A percentile compares a stretch with the other conserved stretches of the same genome.
phyloP scores from a whole-genome alignment of 768 basidiomycete species.

The Trametes cingulata region DNA sequence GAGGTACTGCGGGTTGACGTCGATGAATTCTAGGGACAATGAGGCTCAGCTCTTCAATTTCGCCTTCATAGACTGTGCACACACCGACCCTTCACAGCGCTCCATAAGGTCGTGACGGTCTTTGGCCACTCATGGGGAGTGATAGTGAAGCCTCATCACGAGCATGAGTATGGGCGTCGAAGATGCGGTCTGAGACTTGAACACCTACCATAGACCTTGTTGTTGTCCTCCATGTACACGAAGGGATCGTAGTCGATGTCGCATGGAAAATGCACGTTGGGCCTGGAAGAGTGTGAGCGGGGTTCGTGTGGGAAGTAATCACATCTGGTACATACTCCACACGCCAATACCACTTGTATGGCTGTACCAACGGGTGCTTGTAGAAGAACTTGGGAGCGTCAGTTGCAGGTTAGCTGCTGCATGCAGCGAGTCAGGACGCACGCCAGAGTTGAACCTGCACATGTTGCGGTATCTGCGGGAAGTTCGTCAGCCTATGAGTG shows the following conservation, averaged over 20 bases:
- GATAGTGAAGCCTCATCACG: conserved; percentile 54
- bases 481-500: not conserved
- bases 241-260: conserved; percentile 67
- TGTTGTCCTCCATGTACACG: conserved; percentile 63
- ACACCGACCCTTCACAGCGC: conserved; percentile 49
- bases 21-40: conserved; percentile 56
- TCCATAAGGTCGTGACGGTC: conserved; percentile 68
- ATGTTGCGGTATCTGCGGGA: conserved; percentile 65
- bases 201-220: conserved; percentile 61
- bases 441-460: conserved; percentile 76
- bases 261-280: conserved; percentile 73
- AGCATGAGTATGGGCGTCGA: not conserved
- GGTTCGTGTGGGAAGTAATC: not conserved
- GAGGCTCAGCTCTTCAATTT: not conserved
- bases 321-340: conserved; percentile 52
- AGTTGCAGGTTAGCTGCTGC: not conserved
- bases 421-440: conserved; percentile 30
- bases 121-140: conserved; percentile 63
- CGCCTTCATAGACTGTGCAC: too few species aligned
- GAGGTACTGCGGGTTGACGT: conserved; percentile 54
- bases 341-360: conserved; percentile 77
- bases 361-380: conserved; percentile 59
- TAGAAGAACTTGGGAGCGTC: conserved; percentile 48
- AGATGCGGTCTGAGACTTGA: not conserved
- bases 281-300: conserved; percentile 53